Base-by-base conservation (phyloP, 345 rosid genomes). In the Litchi chinensis region DNA sequence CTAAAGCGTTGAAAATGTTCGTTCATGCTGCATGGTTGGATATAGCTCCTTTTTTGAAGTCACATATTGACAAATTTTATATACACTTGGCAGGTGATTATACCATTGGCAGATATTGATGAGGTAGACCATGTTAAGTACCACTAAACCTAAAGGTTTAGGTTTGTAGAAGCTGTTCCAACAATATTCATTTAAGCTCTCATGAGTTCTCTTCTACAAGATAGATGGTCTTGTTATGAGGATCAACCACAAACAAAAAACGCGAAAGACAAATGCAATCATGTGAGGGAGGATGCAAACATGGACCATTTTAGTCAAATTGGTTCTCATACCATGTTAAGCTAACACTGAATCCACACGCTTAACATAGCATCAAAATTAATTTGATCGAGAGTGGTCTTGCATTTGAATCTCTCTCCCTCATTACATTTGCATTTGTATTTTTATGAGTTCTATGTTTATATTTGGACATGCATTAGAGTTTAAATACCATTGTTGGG, bases 21-120 rank as follows among this genome's bases (percentile, higher is more conserved):
- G 6, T 46, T 46, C 37, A 32, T 64, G 68, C 68, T 18, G 13
- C 68, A 64, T 64, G 68, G 40, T 64, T 64, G 68, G 5, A 32
- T 44, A 18, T 16, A 74, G 21, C 9, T 57, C 22, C 40, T 39
- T 24, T 81, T 43, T 11, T 41, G 8, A 39, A 26, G 65, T 32
- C 73, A 24, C 2, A 19, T 71, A 21, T 76, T 43, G 26, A 60
- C 22, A 48, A 2, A 19, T 24, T 52, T 80, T 10, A 0, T 70
- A 44, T 79, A 10, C 80, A 46, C 62, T 73, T 86, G 56, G 52
- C 84, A 96, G 99, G 97, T 96, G 75, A 70, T 91, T 75, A 86
- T 96, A 83, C 99, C 99, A 68, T 85, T 96, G 18, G 97, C 92
- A 88, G 99, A 96, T 86, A 91, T 96, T 77, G 97, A 96, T 80